Evolutionary conservation across 2,329 filamentous ascomycete genomes (phyloP).

Genomic region (Achaetomium macrosporum): DNA sequence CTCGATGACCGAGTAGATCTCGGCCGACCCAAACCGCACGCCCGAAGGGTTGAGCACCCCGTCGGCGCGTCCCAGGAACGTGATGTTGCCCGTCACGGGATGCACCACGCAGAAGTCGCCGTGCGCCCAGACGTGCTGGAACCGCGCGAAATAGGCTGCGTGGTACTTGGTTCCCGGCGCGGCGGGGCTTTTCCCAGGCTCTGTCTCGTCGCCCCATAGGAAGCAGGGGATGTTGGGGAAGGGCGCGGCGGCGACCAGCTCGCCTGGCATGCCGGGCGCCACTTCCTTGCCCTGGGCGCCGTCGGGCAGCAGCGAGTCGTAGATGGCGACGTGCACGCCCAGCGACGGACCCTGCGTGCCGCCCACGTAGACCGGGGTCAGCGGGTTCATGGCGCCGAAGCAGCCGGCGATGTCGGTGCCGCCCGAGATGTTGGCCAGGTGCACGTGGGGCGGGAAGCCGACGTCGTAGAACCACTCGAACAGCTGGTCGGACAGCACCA

Average conservation of each 20-base stretch:
- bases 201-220: conserved; percentile 52
- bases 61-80: conserved; percentile 67
- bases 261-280: conserved; percentile 59
- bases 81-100: conserved; percentile 57
- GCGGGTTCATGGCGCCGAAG: conserved; percentile 59
- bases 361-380: conserved; percentile 59
- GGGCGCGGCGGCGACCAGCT: conserved; percentile 62
- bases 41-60: conserved; percentile 76
- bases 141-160: conserved; percentile 56
- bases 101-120: conserved; percentile 73
- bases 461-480: conserved; percentile 75
- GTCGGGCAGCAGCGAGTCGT: conserved; percentile 54
- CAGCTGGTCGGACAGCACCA: conserved; percentile 70
- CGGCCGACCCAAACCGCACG: conserved; percentile 71
- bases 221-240: conserved; percentile 72
- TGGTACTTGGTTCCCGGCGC: conserved; percentile 52
- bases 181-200: conserved; percentile 26
- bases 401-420: conserved; percentile 68
- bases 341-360: conserved; percentile 47
- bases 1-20: conserved; percentile 73
- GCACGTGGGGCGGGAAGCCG: conserved; percentile 61
- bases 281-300: conserved; percentile 40
- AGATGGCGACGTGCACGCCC: conserved; percentile 50
- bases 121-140: conserved; percentile 69
- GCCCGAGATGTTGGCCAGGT: conserved; percentile 68